Conservation (phyloP, 2,329 filamentous ascomycete species). For the Monilinia fructigena region DNA sequence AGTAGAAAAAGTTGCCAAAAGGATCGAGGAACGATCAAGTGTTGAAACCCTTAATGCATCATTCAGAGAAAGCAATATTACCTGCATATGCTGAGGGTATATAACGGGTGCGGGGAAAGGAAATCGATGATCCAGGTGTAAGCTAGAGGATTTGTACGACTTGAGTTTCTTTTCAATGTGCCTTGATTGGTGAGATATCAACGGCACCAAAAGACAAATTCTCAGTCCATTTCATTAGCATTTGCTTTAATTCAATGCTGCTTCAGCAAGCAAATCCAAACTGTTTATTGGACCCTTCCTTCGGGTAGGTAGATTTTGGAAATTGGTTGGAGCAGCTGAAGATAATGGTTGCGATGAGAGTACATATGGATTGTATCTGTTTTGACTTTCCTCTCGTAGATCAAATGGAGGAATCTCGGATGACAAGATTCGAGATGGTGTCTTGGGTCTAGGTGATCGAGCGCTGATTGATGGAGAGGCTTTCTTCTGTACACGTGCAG, state of each 20-base stretch:
- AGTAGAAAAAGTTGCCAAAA: background rate
- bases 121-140: background rate
- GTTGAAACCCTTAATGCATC: background rate
- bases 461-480: slow-evolving; percentile 8
- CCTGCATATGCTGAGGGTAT: background rate
- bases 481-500: slow-evolving; percentile 14
- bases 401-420: background rate
- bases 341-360: background rate
- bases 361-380: background rate
- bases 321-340: background rate
- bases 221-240: background rate
- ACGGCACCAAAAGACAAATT: background rate
- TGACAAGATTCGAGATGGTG: background rate
- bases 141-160: background rate
- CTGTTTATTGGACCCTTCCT: background rate
- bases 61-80: background rate
- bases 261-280: slow-evolving; percentile 17
- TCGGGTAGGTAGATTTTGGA: background rate
- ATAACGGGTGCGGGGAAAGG: background rate
- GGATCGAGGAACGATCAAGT: background rate
- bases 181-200: background rate
- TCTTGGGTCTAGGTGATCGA: background rate
- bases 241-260: background rate
- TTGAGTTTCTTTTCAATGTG: background rate
- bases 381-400: slow-evolving; percentile 1